Percentiles rank a stretch among this genome's conserved stretches.
These are phyloP conservation scores for Rutidosis leptorrhynchoides DNA, from an alignment of 129 eudicot species.

Conservation along the genomic window DNA sequence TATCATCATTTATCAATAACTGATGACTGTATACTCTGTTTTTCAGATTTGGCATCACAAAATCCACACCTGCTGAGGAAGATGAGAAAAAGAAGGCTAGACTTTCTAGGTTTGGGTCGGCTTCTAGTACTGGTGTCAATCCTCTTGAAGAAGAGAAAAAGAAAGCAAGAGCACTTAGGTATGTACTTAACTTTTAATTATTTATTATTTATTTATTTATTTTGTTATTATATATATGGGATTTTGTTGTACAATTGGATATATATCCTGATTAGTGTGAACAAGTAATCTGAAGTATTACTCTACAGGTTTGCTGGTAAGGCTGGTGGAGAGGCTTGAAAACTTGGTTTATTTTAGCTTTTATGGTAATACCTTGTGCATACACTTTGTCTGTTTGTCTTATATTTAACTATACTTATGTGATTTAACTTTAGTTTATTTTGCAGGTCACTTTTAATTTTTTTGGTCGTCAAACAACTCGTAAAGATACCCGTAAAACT, in stretches of 20 bases:
- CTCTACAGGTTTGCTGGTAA: conserved; percentile 62
- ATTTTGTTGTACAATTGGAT: neutral
- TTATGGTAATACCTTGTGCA: conserved; percentile 30
- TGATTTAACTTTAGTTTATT: neutral
- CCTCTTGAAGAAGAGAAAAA: conserved; percentile 78
- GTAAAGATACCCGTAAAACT: conserved; percentile 7
- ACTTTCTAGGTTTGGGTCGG: conserved; percentile 76
- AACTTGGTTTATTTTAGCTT: neutral
- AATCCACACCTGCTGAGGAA: conserved; percentile 55
- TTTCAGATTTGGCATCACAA: conserved; percentile 67
- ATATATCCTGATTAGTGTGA: neutral
- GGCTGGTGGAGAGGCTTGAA: conserved; percentile 62
- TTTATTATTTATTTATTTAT: too few species aligned
- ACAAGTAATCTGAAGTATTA: conserved; percentile 9
- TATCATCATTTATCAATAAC: conserved; percentile 6
- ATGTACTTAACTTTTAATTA: too few species aligned
- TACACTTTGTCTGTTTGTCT: neutral
- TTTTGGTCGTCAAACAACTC: conserved; percentile 32
- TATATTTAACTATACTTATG: neutral
- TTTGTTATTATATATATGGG: neutral
- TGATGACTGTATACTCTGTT: conserved; percentile 12
- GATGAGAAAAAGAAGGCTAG: conserved; percentile 92
- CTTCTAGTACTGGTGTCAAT: conserved; percentile 35
- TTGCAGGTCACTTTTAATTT: conserved; percentile 34
- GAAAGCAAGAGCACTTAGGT: conserved; percentile 97